Evolutionary conservation across 805 yeast species (phyloP), one percentile per base, ranked within the genome.

Genomic region (Kluyveromyces lactis): DNA sequence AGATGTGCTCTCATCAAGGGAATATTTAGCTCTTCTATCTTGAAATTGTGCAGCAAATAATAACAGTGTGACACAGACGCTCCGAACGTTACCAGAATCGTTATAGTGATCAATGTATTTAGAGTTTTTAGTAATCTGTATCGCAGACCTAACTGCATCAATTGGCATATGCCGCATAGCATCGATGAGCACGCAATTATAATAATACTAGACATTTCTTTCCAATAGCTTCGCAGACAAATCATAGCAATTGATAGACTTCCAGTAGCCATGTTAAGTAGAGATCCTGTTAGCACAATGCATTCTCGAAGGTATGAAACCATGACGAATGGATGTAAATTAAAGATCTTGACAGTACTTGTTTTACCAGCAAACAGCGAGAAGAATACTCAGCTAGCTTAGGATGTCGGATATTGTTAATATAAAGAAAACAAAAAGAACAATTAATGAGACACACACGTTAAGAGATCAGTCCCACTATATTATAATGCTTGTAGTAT

Each of bases 131-230:
- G 15, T 24, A 11, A 19, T 18, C 13, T 18, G 18, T 10, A 19
- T 32, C 24, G 35, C 10, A 32, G 24, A 19, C 16, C 2, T 4
- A 32, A n/a, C 26, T 10, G 6, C 5, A 24, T 10, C 18, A 30
- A 8, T 13, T 30, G 33, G 7, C 8, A 18, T 13, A 52, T 15
- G 4, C 52, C 49, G 38, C 49, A 46, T 16, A 51, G n/a, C 15
- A 50, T 42, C 2, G 49, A 42, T 3, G 61, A 45, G 23, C 54
- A 49, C 21, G 55, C 41, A 27, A 55, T 50, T 12, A 56, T 45
- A 12, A 53, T 48, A 26, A 55, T 18, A 13, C 30, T 26, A 3
- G 29, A 11, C n/a, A 38, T 23, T 18, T 32, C 32, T 5, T n/a
- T 24, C 31, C 32, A 30, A 18, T 33, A 15, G 3, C 15, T 18